Evolutionary conservation across 345 rosid genomes (phyloP).

Genomic region (Murraya koenigii): DNA sequence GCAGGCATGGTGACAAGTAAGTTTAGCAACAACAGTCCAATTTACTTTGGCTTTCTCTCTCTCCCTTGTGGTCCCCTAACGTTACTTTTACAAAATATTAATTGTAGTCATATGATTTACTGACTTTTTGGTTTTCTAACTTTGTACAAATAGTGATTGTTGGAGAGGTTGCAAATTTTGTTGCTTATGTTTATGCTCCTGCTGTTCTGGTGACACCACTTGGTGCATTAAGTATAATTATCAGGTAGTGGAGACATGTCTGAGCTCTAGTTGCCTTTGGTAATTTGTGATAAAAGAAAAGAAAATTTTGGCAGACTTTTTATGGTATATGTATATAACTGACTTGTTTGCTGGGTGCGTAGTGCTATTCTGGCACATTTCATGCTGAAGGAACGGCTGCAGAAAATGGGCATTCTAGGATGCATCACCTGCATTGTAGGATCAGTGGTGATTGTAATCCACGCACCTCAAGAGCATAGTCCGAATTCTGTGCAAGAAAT

Average conservation of each 20-base stretch:
- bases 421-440: constrained; percentile 88
- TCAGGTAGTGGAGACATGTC: constrained; percentile 46
- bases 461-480: constrained; percentile 86
- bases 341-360: constrained; percentile 17
- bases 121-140: constrained; percentile 5
- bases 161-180: constrained; percentile 90
- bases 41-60: not conserved
- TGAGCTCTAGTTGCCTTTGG: not conserved
- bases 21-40: constrained; percentile 11
- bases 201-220: constrained; percentile 93
- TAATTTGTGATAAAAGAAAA: constrained; percentile 7
- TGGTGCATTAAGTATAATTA: constrained; percentile 84
- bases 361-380: constrained; percentile 92
- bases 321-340: not conserved
- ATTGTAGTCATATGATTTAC: not conserved
- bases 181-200: constrained; percentile 91
- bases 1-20: constrained; percentile 84
- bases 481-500: constrained; percentile 74
- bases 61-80: not conserved
- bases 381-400: constrained; percentile 69
- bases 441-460: constrained; percentile 80
- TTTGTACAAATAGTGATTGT: constrained; percentile 54
- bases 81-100: not conserved
- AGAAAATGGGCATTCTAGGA: constrained; percentile 76
- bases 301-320: not conserved